Conservation (phyloP, 768 basidiomycete species). For the Tricholomella constricta region DNA sequence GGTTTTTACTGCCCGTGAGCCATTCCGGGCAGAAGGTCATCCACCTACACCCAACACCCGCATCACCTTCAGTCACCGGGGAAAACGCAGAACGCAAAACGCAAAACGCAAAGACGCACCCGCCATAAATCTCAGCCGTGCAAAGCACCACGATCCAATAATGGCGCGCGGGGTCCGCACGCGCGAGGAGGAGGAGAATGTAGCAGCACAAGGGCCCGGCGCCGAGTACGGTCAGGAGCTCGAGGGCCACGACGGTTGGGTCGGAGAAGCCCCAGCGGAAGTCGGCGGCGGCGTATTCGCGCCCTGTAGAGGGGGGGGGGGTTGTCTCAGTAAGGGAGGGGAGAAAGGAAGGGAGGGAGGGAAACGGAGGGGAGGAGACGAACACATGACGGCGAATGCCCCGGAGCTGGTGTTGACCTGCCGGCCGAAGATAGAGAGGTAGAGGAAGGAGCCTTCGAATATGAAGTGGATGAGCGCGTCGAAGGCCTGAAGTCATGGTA, state of each 20-base stretch:
- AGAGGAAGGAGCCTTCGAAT: conserved; percentile 82
- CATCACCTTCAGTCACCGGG: neutral
- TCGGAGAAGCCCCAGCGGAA: conserved; percentile 81
- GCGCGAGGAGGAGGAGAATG: conserved; percentile 65
- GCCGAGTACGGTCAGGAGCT: conserved; percentile 80
- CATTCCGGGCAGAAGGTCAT: conserved; percentile 92
- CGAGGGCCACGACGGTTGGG: conserved; percentile 78
- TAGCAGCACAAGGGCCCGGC: conserved; percentile 76
- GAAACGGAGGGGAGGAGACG: conserved; percentile 30
- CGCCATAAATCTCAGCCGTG: conserved; percentile 79
- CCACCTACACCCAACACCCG: conserved; percentile 58
- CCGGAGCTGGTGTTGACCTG: conserved; percentile 71
- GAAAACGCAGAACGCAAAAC: neutral
- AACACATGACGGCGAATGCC: conserved; percentile 74
- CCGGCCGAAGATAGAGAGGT: conserved; percentile 72
- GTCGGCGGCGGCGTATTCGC: conserved; percentile 80
- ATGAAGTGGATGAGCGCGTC: conserved; percentile 80
- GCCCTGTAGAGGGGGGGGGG: conserved; percentile 49
- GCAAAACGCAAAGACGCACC: conserved; percentile 38
- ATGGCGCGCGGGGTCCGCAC: conserved; percentile 64
- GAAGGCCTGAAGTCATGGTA: conserved; percentile 53
- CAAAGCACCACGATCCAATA: conserved; percentile 82
- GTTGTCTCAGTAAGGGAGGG: neutral
- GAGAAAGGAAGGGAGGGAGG: neutral
- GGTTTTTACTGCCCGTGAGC: conserved; percentile 71